A percentile compares a stretch with the other conserved stretches of the same genome.
Conservation (phyloP, 1,139 yeast species). For the Entelexis paramagnoliae region DNA sequence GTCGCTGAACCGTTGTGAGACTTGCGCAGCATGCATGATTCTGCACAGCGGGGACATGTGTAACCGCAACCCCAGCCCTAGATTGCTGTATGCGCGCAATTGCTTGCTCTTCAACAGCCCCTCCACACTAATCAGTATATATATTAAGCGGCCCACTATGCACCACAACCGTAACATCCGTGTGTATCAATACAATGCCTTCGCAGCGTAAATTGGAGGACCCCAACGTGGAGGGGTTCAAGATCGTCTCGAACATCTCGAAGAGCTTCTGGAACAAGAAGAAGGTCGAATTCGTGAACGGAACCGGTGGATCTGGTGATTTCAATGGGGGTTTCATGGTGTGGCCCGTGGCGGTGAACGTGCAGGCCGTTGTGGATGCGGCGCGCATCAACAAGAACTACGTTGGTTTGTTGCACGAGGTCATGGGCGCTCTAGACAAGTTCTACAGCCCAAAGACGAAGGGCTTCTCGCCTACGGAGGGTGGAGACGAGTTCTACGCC, state of each 20-base stretch:
- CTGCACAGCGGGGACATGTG: conserved; percentile 3
- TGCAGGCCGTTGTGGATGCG: conserved; percentile 53
- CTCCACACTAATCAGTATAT: neutral
- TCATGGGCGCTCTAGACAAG: conserved; percentile 41
- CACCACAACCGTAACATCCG: too few species aligned
- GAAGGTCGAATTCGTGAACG: conserved; percentile 24
- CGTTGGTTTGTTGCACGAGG: conserved; percentile 49
- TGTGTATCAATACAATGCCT: neutral
- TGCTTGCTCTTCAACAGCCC: conserved; percentile 5
- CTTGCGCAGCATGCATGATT: conserved; percentile 6
- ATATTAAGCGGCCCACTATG: neutral
- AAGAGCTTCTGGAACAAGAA: conserved; percentile 27
- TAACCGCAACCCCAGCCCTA: neutral
- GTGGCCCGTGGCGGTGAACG: conserved; percentile 61
- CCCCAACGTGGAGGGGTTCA: conserved; percentile 26
- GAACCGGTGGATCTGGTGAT: conserved; percentile 36
- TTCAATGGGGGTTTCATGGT: conserved; percentile 45
- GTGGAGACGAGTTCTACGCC: conserved; percentile 53
- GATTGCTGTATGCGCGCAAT: neutral
- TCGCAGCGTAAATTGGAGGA: conserved; percentile 20
- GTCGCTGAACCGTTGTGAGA: neutral
- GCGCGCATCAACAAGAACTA: conserved; percentile 50
- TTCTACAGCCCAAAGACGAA: conserved; percentile 45
- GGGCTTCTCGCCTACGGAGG: conserved; percentile 52
- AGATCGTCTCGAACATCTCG: conserved; percentile 23